Evolutionary conservation across 2,329 filamentous ascomycete species (phyloP).

Genomic region (Xylariaceae sp.): DNA sequence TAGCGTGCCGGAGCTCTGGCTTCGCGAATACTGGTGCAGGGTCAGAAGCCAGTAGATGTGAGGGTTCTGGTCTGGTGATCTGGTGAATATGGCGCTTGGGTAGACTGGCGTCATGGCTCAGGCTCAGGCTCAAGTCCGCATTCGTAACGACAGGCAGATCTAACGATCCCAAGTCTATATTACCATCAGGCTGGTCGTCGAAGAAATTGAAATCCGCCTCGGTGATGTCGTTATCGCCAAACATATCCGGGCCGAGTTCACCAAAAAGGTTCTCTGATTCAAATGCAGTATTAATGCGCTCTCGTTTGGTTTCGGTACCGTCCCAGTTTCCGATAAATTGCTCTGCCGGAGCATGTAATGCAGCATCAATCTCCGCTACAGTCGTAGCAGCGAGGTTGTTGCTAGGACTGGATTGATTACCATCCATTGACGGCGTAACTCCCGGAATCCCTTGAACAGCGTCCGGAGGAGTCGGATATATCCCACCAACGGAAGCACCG

Average conservation of each 20-base stretch:
- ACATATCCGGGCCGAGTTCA: conserved; percentile 64
- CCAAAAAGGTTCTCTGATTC: conserved; percentile 60
- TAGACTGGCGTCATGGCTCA: conserved; percentile 16
- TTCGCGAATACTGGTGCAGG: conserved; percentile 47
- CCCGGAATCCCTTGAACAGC: conserved; percentile 51
- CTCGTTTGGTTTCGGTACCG: conserved; percentile 40
- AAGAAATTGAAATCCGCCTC: conserved; percentile 84
- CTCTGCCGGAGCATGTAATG: conserved; percentile 29
- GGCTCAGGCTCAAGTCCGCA: conserved; percentile 19
- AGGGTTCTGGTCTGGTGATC: conserved; percentile 18
- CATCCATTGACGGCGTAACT: conserved; percentile 53
- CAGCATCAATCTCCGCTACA: conserved; percentile 36
- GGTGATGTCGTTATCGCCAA: conserved; percentile 68
- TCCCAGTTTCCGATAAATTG: conserved; percentile 39
- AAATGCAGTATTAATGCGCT: conserved; percentile 39
- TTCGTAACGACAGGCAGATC: conserved; percentile 30
- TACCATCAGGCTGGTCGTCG: conserved; percentile 52
- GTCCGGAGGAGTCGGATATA: conserved; percentile 70
- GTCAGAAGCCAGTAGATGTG: conserved; percentile 16
- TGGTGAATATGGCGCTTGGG: conserved; percentile 18
- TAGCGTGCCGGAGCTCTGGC: conserved; percentile 53
- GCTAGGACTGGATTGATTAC: conserved; percentile 50
- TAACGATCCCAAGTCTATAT: conserved; percentile 36
- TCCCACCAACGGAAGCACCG: conserved; percentile 44
- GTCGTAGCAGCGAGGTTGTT: conserved; percentile 35